Evolutionary conservation across 257 asterid genomes (phyloP), one percentile per base, ranked within the genome.

Genomic region (Prunella vulgaris): DNA sequence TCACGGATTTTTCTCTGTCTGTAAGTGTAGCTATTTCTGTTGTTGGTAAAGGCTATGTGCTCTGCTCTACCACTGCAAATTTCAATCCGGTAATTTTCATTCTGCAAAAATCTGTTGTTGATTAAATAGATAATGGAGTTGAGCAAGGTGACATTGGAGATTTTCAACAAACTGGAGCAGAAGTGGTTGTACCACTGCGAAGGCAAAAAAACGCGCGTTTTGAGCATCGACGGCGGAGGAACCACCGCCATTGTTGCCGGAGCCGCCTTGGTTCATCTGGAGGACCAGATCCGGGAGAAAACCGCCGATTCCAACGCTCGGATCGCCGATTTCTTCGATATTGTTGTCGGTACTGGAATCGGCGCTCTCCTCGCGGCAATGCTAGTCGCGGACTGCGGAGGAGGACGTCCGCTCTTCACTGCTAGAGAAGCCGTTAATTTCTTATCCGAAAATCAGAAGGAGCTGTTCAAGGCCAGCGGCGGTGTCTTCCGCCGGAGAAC

Each of bases 141-240:
- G 76, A 87, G 91, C 73, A 80, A 90, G 44, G 79, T 83, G 62
- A 88, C 98, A 15, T 53, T 85, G 40, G 98, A 93, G 80, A 93
- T 93, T 69, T 93, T 93, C 88, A 78, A 88, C 33, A 93, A 85
- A 79, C 66, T 93, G 64, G 98, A 93, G 88, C 93, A 90, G 81
- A 88, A 93, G 27, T 93, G 98, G 98, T 14, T 93, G 73, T 79
- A 84, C 86, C 95, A 86, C 78, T 81, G 83, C 38, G 87, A 88
- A 15, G 95, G 87, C 17, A 90, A 86, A 74, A 92, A 92, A 78
- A 84, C 93, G 28, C 86, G 96, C 21, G 72, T 93, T 56, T 72
- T 93, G 53, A 83, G 89, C 78, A 85, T 93, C 7, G 98, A 93
- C 42, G 97, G 97, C 15, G 97, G 96, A 12, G 88, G 93, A 73